These are phyloP conservation scores for Eimeria tenella DNA, from an alignment of 169 alveolate species.

Conservation along the genomic window DNA sequence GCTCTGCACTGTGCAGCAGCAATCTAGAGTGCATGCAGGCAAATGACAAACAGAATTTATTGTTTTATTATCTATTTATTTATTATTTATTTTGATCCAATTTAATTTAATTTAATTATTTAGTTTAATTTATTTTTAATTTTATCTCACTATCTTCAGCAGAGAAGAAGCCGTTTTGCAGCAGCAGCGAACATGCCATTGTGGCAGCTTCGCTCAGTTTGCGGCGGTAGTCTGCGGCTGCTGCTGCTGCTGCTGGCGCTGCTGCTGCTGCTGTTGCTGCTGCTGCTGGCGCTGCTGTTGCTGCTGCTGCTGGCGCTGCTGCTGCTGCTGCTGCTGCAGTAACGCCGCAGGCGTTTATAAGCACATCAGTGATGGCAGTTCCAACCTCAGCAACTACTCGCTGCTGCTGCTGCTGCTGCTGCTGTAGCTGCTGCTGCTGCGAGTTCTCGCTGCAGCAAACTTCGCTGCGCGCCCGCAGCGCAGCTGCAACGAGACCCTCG, in stretches of 20 bases:
- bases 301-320: neutral
- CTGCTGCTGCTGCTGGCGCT: conserved; percentile 5
- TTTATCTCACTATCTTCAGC: neutral
- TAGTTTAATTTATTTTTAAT: too few species aligned
- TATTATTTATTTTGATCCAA: too few species aligned
- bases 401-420: neutral
- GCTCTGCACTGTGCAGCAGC: too few species aligned
- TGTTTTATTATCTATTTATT: too few species aligned
- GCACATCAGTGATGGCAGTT: neutral
- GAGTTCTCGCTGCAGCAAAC: neutral
- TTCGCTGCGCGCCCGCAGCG: conserved; percentile 21
- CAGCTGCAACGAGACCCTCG: neutral
- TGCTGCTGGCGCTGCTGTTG: conserved; percentile 15
- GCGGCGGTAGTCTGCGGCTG: neutral
- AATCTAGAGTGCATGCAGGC: too few species aligned
- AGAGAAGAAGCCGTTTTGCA: conserved; percentile 10
- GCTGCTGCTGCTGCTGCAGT: neutral
- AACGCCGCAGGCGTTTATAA: neutral
- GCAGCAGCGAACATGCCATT: conserved; percentile 38
- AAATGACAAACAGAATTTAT: too few species aligned
- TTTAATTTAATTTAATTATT: too few species aligned
- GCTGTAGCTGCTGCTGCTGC: neutral
- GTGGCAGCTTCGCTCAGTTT: conserved; percentile 32
- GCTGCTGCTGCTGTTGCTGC: conserved; percentile 13
- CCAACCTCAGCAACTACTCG: neutral